phyloP scores from a whole-genome alignment of 2,329 filamentous ascomycete species.

The Orbilia quercus region DNA sequence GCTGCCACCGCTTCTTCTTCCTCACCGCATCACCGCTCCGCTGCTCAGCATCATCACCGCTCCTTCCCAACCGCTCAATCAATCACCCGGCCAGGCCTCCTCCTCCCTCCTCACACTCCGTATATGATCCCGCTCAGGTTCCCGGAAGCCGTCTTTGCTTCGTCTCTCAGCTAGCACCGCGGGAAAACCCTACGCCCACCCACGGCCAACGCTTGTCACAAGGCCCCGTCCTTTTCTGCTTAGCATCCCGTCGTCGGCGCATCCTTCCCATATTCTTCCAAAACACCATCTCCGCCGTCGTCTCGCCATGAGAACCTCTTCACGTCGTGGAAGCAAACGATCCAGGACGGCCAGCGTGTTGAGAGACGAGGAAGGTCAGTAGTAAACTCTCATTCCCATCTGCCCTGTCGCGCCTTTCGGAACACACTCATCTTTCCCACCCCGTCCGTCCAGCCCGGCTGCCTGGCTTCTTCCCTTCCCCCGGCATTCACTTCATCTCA shows the following conservation, averaged over 20 bases:
- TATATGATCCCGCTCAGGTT: slow-evolving; percentile 44
- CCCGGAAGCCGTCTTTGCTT: slow-evolving; percentile 47
- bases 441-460: slow-evolving; percentile 5
- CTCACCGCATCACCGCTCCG: slow-evolving; percentile 25
- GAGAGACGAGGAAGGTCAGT: slow-evolving; percentile 56
- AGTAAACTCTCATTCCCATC: slow-evolving; percentile 45
- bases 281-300: slow-evolving; percentile 43
- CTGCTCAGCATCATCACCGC: slow-evolving; percentile 16
- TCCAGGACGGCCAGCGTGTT: slow-evolving; percentile 54
- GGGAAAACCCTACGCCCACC: slow-evolving; percentile 11
- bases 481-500: slow-evolving; percentile 32
- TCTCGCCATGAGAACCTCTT: slow-evolving; percentile 53
- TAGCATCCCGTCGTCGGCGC: slow-evolving; percentile 25
- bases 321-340: slow-evolving; percentile 49
- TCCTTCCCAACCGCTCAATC: slow-evolving; percentile 32
- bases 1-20: slow-evolving; percentile 32
- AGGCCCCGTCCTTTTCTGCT: not conserved
- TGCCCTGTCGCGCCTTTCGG: slow-evolving; percentile 51
- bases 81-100: slow-evolving; percentile 8
- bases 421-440: slow-evolving; percentile 27
- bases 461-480: slow-evolving; percentile 11
- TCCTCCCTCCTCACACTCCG: slow-evolving; percentile 30
- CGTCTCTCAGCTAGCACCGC: slow-evolving; percentile 52
- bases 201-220: not conserved
- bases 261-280: slow-evolving; percentile 37